Conservation (phyloP, 148 eudicot genomes). For the Rhododendron ovatum region DNA sequence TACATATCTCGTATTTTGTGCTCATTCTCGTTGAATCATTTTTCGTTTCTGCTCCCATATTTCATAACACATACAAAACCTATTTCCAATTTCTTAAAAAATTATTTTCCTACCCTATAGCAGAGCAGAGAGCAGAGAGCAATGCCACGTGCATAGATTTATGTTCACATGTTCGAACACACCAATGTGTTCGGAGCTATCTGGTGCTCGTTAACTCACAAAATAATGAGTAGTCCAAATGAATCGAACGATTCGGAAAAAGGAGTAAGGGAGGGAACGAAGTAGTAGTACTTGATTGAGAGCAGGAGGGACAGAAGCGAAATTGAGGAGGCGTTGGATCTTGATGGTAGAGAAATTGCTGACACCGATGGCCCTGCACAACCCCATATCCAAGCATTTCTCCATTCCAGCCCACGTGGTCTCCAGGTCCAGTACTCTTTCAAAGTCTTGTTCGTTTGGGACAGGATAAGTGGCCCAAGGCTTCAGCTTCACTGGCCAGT, state of each 20-base stretch:
- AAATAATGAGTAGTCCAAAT: too few relatives aligned
- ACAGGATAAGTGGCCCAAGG: conserved; percentile 41
- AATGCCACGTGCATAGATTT: not conserved
- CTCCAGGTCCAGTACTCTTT: conserved; percentile 31
- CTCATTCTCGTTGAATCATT: too few relatives aligned
- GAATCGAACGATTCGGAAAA: not conserved
- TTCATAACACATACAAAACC: too few relatives aligned
- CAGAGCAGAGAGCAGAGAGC: too few relatives aligned
- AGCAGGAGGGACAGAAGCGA: conserved; percentile 48
- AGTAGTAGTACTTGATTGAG: conserved; percentile 42
- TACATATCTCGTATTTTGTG: too few relatives aligned
- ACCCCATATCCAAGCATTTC: conserved; percentile 47
- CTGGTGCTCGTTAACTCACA: not conserved
- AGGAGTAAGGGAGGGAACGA: not conserved
- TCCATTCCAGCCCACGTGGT: conserved; percentile 62
- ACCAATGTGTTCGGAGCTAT: too few relatives aligned
- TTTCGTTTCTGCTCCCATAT: too few relatives aligned
- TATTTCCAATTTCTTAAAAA: too few relatives aligned
- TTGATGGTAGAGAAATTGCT: conserved; percentile 57
- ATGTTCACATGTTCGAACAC: too few relatives aligned
- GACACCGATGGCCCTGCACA: conserved; percentile 55
- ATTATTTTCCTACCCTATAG: too few relatives aligned
- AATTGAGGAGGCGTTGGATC: conserved; percentile 32
- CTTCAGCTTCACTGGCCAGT: conserved; percentile 58
- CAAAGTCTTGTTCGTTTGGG: conserved; percentile 58